These are phyloP conservation scores for Syzygium syzygioides DNA, from an alignment of 441 rosid species.

Conservation along the genomic window DNA sequence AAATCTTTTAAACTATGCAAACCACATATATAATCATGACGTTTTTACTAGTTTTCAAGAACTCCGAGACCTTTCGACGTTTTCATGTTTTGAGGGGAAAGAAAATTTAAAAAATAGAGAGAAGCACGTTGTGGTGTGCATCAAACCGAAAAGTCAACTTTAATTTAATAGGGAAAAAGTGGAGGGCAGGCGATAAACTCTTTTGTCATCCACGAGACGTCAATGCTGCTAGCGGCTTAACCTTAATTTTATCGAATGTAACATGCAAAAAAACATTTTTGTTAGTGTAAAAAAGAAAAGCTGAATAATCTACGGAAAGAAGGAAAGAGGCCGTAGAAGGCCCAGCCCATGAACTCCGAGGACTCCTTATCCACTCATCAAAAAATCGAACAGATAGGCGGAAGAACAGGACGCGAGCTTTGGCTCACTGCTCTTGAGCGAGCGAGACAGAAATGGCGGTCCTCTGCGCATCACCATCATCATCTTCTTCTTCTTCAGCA, in stretches of 20 bases:
- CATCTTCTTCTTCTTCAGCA: slow-evolving; percentile 20
- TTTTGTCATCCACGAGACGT: too few relatives aligned
- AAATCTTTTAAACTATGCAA: not conserved
- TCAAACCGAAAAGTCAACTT: not conserved
- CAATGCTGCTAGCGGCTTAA: not conserved
- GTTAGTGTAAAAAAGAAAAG: not conserved
- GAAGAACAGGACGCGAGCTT: not conserved
- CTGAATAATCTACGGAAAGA: not conserved
- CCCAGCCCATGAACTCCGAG: not conserved
- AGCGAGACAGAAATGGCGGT: slow-evolving; percentile 33
- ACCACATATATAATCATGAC: not conserved
- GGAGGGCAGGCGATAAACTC: not conserved
- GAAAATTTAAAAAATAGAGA: too few relatives aligned
- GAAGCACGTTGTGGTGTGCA: too few relatives aligned
- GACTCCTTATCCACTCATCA: not conserved
- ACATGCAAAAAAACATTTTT: not conserved
- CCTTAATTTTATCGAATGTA: not conserved
- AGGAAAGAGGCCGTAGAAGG: not conserved
- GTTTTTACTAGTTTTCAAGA: not conserved
- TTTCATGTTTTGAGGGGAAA: not conserved
- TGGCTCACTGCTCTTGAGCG: slow-evolving; percentile 13
- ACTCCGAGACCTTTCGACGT: not conserved
- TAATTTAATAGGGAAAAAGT: not conserved
- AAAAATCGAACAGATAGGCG: not conserved
- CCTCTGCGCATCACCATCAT: slow-evolving; percentile 35